phyloP scores from a whole-genome alignment of 257 asterid species.

The Voacanga thouarsii region DNA sequence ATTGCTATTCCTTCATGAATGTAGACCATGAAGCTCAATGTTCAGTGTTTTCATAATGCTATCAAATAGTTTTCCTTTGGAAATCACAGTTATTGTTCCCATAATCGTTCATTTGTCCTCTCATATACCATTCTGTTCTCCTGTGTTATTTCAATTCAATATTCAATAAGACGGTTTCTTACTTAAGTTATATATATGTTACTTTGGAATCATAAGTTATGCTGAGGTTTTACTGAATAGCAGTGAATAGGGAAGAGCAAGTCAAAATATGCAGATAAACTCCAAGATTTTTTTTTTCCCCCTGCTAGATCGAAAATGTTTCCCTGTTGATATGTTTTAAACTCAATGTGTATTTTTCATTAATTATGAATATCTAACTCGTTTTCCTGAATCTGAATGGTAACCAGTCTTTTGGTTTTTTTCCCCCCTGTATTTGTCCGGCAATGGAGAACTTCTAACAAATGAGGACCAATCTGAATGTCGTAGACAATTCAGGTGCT shows the following conservation, averaged over 20 bases:
- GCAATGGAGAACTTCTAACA: conserved; percentile 88
- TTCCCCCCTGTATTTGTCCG: conserved; percentile 22
- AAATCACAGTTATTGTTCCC: too few relatives aligned
- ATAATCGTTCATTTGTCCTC: too few relatives aligned
- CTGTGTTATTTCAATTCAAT: too few relatives aligned
- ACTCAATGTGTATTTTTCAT: neutral
- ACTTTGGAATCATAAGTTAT: too few relatives aligned
- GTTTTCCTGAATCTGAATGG: neutral
- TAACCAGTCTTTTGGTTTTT: neutral
- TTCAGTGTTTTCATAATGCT: too few relatives aligned
- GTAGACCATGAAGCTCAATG: too few relatives aligned
- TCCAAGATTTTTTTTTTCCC: neutral
- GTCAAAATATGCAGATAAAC: neutral
- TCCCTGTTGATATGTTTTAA: neutral
- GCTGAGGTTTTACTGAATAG: too few relatives aligned
- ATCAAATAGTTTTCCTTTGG: too few relatives aligned
- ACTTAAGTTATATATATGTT: neutral
- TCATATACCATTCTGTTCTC: too few relatives aligned
- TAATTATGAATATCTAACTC: neutral
- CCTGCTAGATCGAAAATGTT: neutral
- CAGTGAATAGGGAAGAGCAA: too few relatives aligned
- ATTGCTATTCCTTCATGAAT: too few relatives aligned
- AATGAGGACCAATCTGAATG: conserved; percentile 83
- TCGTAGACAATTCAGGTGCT: conserved; percentile 89
- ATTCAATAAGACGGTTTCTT: too few relatives aligned